A percentile compares a stretch with the other conserved stretches of the same genome.
Conservation (phyloP, 2,329 filamentous ascomycete genomes). For the Hypomyces perniciosus region DNA sequence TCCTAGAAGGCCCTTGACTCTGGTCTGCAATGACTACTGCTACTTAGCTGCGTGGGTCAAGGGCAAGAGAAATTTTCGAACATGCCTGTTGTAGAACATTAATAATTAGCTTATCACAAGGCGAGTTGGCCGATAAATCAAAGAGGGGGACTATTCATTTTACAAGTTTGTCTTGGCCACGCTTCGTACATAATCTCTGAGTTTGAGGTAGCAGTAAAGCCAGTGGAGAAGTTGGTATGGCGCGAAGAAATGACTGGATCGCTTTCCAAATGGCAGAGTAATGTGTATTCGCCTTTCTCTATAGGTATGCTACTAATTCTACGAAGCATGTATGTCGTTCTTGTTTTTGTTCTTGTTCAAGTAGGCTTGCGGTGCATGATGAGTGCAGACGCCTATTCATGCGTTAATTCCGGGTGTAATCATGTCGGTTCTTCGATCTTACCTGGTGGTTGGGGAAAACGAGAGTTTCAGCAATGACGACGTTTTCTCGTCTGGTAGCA, state of each 20-base stretch:
- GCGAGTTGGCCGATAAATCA: no score
- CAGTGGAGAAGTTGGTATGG: no score
- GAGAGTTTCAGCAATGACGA: slow-evolving; percentile 81
- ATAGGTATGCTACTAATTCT: background rate
- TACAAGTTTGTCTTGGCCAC: no score
- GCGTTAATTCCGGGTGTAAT: background rate
- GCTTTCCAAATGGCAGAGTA: background rate
- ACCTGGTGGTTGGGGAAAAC: slow-evolving; percentile 90
- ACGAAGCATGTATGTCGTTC: background rate
- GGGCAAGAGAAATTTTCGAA: slow-evolving; percentile 39
- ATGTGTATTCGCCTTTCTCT: background rate
- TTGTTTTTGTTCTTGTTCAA: background rate
- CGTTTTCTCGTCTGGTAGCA: slow-evolving; percentile 78
- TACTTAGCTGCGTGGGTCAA: slow-evolving; percentile 27
- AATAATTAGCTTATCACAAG: no score
- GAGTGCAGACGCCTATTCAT: slow-evolving; percentile 27
- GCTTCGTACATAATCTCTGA: no score
- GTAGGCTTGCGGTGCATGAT: slow-evolving; percentile 24
- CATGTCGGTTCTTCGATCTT: slow-evolving; percentile 6
- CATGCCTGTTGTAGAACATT: slow-evolving; percentile 18
- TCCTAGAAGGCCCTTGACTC: slow-evolving; percentile 34
- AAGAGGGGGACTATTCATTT: background rate
- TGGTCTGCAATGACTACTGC: slow-evolving; percentile 19
- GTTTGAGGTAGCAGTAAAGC: no score
- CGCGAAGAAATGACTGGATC: background rate